Conservation (phyloP, 2,329 filamentous ascomycete species). For the Coniochaeta ligniaria region DNA sequence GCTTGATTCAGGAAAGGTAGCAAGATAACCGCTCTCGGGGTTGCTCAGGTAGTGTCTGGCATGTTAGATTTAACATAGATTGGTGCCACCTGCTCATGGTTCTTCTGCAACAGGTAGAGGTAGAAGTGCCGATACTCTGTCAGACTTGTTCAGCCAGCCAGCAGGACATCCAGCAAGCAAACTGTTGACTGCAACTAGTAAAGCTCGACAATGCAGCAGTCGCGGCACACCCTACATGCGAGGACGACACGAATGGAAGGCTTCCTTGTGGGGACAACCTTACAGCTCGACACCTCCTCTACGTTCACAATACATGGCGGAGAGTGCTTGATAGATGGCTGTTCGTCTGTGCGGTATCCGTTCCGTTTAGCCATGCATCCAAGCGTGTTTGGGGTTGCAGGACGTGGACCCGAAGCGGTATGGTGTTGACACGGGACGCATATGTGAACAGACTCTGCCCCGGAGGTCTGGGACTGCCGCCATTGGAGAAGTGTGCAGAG, state of each 20-base stretch:
- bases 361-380: neutral
- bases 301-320: neutral
- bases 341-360: neutral
- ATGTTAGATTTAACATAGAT: neutral
- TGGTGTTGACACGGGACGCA: neutral
- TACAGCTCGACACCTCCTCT: neutral
- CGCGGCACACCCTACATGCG: neutral
- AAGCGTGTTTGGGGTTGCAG: neutral
- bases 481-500: neutral
- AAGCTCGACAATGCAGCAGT: neutral
- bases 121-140: neutral
- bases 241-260: neutral
- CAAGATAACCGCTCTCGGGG: neutral
- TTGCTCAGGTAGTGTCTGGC: neutral
- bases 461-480: neutral
- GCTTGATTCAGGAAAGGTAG: neutral
- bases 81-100: neutral
- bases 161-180: neutral
- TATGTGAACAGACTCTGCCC: neutral
- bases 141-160: neutral
- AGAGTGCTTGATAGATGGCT: neutral
- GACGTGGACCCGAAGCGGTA: neutral
- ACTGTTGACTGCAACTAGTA: neutral
- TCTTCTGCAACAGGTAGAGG: neutral
- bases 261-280: neutral